Base-by-base conservation (phyloP, 225 moss, liverwort and hornwort species). In the Physcomitrellopsis africana region DNA sequence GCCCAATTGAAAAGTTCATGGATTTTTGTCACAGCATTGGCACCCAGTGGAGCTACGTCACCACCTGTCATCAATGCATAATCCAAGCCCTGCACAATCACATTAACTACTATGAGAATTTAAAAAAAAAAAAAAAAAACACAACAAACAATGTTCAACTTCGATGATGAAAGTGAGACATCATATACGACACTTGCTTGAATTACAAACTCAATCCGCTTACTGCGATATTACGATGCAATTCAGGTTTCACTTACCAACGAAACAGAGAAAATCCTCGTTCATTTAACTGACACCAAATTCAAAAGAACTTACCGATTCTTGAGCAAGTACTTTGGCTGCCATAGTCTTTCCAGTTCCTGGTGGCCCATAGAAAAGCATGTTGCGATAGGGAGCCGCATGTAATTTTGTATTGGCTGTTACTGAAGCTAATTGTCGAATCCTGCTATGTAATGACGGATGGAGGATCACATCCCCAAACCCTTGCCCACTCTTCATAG, bases 281-380 rank as follows among this genome's bases (percentile, higher is more conserved):
- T 5, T 15, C n/a, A 48, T 37, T 24, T 48, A 24, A 27, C 47
- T 29, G 23, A 42, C 7, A 17, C 51, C 44, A 42, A 51, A 32
- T 17, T 47, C 18, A 44, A 64, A 44, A 16, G 60, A 79, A 73
- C 83, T 70, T 57, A 90, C 90, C 69, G 97, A 99, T 77, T 87
- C 88, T 66, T 84, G 89, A 51, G 97, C 93, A 20, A 99, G 84
- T 67, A 86, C 89, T 89, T 95, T 99, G 19, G 95, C 97, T 63
- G 89, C 97, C 97, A 99, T 92, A n/a, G 97, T 99, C 72, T 99
- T 99, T 58, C 97, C 97, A 56, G 97, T 99, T 79, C 97, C 97
- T 13, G 97, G 93, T n/a, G 97, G 97, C 20, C 97, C 97, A 85
- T 92, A 99, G 54, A 99, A 99, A 18, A 99, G 85, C 86, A 99